A percentile compares a stretch with the other conserved stretches of the same genome.
Conservation (phyloP, 192 early-diverging fungal genomes). For the Backusella morwellensis region DNA sequence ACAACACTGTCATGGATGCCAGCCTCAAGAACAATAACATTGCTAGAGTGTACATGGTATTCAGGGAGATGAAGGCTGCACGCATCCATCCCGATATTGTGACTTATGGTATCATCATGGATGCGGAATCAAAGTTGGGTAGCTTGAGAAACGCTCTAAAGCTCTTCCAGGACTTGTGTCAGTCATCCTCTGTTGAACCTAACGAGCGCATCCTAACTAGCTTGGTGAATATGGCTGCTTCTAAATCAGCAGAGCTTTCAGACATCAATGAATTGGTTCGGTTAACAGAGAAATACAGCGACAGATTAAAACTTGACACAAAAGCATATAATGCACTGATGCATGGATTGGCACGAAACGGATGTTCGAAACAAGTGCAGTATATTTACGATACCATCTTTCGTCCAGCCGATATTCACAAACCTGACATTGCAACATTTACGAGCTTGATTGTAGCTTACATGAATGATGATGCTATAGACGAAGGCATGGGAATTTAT, state of each 20-base stretch:
- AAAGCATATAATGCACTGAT: slow-evolving; percentile 30
- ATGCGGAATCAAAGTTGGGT: slow-evolving; percentile 16
- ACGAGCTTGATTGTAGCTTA: slow-evolving; percentile 32
- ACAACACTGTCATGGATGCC: slow-evolving; percentile 28
- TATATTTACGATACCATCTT: slow-evolving; percentile 29
- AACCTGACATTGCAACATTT: slow-evolving; percentile 27
- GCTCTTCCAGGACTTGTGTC: slow-evolving; percentile 23
- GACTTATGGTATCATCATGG: slow-evolving; percentile 38
- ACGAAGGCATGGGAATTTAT: slow-evolving; percentile 33
- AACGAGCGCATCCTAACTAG: slow-evolving; percentile 23
- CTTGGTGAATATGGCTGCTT: slow-evolving; percentile 20
- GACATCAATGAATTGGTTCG: neutral
- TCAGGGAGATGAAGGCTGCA: slow-evolving; percentile 21
- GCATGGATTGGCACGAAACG: slow-evolving; percentile 16
- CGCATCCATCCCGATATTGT: slow-evolving; percentile 21
- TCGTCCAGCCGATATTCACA: neutral
- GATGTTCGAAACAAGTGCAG: slow-evolving; percentile 26
- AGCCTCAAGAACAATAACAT: slow-evolving; percentile 8
- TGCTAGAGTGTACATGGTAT: slow-evolving; percentile 26
- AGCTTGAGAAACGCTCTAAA: slow-evolving; percentile 17
- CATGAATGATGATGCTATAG: slow-evolving; percentile 14
- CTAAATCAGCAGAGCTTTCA: neutral
- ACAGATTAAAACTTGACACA: neutral
- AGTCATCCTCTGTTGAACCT: slow-evolving; percentile 1
- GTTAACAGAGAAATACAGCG: neutral